These are phyloP conservation scores for Lentinula boryana DNA, from an alignment of 768 basidiomycete genomes.

Conservation along the genomic window DNA sequence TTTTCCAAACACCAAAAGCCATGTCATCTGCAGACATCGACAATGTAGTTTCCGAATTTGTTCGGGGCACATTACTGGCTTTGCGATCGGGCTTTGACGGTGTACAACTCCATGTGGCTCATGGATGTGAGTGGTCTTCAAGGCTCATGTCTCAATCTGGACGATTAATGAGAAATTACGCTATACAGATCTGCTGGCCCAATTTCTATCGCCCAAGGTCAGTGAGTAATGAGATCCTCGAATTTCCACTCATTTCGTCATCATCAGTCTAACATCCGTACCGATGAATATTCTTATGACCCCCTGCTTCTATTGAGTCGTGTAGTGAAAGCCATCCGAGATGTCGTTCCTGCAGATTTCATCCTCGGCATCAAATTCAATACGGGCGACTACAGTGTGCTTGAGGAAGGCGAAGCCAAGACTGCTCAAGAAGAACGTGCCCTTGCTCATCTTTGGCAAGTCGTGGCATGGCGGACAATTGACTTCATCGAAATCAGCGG, in stretches of 20 bases:
- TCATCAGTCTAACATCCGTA: constrained; percentile 38
- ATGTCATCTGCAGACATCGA: constrained; percentile 61
- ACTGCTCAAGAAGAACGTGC: constrained; percentile 36
- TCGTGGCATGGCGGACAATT: constrained; percentile 58
- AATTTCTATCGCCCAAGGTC: constrained; percentile 75
- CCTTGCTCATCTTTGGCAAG: constrained; percentile 51
- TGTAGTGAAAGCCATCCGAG: constrained; percentile 52
- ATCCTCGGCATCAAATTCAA: constrained; percentile 77
- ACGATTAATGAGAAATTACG: not conserved
- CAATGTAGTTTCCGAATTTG: constrained; percentile 54
- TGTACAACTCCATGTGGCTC: constrained; percentile 76
- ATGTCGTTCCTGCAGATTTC: constrained; percentile 49
- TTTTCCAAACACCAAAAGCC: constrained; percentile 59
- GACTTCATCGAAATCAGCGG: constrained; percentile 90
- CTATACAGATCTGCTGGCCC: constrained; percentile 62
- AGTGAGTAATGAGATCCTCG: not conserved
- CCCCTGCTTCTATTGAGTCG: constrained; percentile 52
- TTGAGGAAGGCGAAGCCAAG: constrained; percentile 20
- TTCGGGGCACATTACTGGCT: constrained; percentile 61
- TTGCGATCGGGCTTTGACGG: constrained; percentile 76
- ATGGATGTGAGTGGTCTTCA: constrained; percentile 61
- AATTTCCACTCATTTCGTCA: not conserved
- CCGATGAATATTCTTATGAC: constrained; percentile 50
- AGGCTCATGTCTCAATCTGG: not conserved
- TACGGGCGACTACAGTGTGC: constrained; percentile 57